Base-by-base conservation (phyloP, 495 filamentous ascomycete species). In the Penicillium riverlandense region DNA sequence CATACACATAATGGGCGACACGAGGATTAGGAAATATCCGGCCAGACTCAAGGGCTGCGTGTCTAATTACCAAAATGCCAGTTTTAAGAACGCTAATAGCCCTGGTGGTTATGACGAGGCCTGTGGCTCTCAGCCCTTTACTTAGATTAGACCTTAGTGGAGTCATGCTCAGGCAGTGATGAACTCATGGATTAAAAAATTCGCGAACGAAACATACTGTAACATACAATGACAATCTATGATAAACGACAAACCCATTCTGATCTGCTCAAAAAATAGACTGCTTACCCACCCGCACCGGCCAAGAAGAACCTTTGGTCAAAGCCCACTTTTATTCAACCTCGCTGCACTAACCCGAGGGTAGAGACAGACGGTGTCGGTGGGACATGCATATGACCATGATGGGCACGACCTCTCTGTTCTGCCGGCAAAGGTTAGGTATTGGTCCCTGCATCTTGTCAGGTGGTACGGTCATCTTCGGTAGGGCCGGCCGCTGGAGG, bases 391-490 rank as follows among this genome's bases (percentile, higher is more conserved):
- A 43, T 47, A 36, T 47, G 38, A 51, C 39, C 10, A 43, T 51
- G 39, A 51, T 39, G 36, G 35, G 16, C 15, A 8, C 29, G 14
- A 27, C 2, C 14, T 14, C 31, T 36, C 39, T 35, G 35, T 22
- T 27, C 28, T 40, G 38, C 16, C 22, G 37, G 32, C 37, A 35
- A 37, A 50, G 38, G 53, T 49, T 49, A 56, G 38, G 34, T 43
- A 45, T 49, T 55, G 48, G 58, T 49, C 52, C 52, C 50, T 58
- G 55, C 49, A 31, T 53, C 43, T 29, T 27, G 40, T 13, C 27
- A 52, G 35, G 53, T 59, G 33, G 38, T 41, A 50, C 53, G 8
- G 35, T 35, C 44, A 59, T 50, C 48, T 45, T 50, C 55, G 53
- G 53, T 15, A 50, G 39, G 16, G 33, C 49, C 38, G 49, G 30